These are phyloP conservation scores for Candida lessepsii DNA, from an alignment of 805 yeast genomes.

Conservation along the genomic window DNA sequence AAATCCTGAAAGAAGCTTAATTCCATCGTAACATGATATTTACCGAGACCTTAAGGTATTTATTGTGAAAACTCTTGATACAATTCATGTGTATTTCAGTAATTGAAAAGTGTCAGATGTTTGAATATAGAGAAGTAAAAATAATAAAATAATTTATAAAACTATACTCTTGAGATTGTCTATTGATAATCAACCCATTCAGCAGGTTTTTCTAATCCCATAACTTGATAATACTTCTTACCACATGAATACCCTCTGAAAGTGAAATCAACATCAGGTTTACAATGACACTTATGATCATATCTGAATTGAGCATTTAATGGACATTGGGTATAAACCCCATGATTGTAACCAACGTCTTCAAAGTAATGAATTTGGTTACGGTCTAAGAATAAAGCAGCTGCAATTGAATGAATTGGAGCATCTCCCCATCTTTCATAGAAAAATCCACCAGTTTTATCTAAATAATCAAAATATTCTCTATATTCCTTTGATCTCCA, in stretches of 20 bases:
- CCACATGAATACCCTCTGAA: conserved; percentile 27
- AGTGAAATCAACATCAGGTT: conserved; percentile 36
- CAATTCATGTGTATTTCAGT: no score
- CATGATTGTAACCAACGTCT: conserved; percentile 73
- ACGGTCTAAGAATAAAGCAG: conserved; percentile 57
- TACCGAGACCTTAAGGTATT: no score
- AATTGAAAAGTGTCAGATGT: no score
- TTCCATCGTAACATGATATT: no score
- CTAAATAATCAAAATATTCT: conserved; percentile 61
- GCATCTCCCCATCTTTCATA: conserved; percentile 95
- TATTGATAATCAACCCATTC: conserved; percentile 27
- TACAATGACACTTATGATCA: conserved; percentile 35
- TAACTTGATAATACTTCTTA: conserved; percentile 29
- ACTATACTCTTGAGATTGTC: no score
- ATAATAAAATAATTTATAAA: no score
- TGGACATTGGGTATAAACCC: conserved; percentile 66
- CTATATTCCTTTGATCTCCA: conserved; percentile 60
- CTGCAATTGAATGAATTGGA: conserved; percentile 80
- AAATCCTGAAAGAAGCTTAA: no score
- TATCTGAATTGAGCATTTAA: conserved; percentile 27
- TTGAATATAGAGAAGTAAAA: no score
- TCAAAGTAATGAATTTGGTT: conserved; percentile 68
- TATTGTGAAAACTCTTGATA: no score
- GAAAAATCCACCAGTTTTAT: conserved; percentile 71
- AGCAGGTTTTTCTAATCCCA: conserved; percentile 27